phyloP scores from a whole-genome alignment of 2,329 filamentous ascomycete genomes.

The Ascochyta rabiei region DNA sequence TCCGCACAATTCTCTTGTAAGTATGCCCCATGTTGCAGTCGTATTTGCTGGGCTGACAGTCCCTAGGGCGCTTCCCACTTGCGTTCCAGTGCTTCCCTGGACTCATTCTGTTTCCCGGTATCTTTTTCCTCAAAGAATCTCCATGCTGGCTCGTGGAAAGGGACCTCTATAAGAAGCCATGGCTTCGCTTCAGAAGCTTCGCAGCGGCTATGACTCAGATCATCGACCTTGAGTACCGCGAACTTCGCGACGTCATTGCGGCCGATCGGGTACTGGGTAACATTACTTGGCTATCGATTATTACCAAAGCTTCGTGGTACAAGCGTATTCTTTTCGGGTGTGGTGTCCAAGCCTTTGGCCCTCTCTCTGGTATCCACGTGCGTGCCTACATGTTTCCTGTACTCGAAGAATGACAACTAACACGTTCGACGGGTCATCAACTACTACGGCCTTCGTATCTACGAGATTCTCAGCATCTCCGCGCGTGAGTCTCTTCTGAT shows the following conservation, averaged over 20 bases:
- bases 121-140: conserved; percentile 64
- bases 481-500: conserved; percentile 57
- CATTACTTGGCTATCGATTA: conserved; percentile 51
- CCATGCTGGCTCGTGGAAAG: conserved; percentile 65
- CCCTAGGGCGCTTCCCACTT: conserved; percentile 46
- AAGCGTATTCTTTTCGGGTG: conserved; percentile 56
- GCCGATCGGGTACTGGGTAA: conserved; percentile 38
- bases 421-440: conserved; percentile 24
- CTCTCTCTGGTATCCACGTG: conserved; percentile 55
- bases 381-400: conserved; percentile 18
- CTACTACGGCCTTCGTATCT: conserved; percentile 53
- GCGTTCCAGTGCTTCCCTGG: conserved; percentile 52
- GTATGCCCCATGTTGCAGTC: conserved; percentile 1
- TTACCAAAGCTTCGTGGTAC: conserved; percentile 53
- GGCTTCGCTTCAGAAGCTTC: conserved; percentile 26
- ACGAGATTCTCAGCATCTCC: conserved; percentile 52
- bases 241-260: conserved; percentile 30
- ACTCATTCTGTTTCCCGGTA: conserved; percentile 51
- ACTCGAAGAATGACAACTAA: background rate
- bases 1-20: conserved; percentile 30
- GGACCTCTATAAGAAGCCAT: conserved; percentile 58
- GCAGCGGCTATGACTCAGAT: conserved; percentile 25
- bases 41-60: conserved; percentile 12
- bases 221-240: conserved; percentile 30
- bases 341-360: conserved; percentile 57